Base-by-base conservation (phyloP, 495 filamentous ascomycete species). In the Astrothelium subdiscretum region DNA sequence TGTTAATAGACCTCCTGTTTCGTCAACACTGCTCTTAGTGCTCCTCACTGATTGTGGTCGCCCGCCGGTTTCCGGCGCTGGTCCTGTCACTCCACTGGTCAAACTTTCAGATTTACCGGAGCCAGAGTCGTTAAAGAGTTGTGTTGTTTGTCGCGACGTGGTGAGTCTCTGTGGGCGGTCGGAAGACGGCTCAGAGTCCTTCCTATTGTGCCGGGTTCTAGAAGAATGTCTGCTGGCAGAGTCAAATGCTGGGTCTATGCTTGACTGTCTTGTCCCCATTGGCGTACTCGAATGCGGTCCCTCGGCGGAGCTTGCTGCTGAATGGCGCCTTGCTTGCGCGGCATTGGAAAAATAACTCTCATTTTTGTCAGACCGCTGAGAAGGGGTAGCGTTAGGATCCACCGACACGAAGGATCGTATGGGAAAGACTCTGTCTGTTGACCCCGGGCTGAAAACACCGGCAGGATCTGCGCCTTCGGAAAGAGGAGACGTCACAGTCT, bases 371-470 rank as follows among this genome's bases (percentile, higher is more conserved):
- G 52, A 32, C 6, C 66, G 65, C 24, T 63, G 48, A 8, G 68
- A 65, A 26, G 73, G 79, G 8, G 79, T 74, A 29, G 76, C 68
- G 2, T 74, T 70, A 40, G 85, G 80, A 65, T 88, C 85, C 31
- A 95, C 85, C 11, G 85, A 88, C 27, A 95, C 81, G 29, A 89
- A 85, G 13, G 87, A 92, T 38, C 87, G 82, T n/a, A 95, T 87
- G 13, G 90, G 90, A 62, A 91, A 95, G 24, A 95, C 86, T 29
- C 87, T 81, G 67, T 92, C 88, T 10, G 78, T 73, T 20, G 71
- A 70, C 44, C 75, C 75, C 27, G 76, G 75, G 38, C 74, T 78
- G 48, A 81, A 70, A 31, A 63, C 62, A 6, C 64, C 67, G 5
- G 48, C 11, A 8, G 48, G 48, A 29, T 54, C 48, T 29, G 48